Conservation (phyloP, 148 eudicot genomes). For the Beta vulgaris region DNA sequence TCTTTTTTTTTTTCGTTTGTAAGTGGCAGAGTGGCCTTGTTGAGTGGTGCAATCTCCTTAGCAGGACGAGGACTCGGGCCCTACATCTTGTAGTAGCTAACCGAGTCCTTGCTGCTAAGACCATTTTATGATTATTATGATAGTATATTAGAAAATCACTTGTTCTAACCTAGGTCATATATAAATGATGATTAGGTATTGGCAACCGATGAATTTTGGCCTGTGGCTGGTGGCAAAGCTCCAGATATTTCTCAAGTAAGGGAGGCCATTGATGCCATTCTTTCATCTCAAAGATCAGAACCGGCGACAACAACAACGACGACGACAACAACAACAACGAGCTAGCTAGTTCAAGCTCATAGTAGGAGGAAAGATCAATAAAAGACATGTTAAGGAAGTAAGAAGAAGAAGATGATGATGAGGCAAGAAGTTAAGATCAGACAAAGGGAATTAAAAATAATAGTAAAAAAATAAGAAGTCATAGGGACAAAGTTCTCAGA, state of each 20-base stretch:
- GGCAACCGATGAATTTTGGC: constrained; percentile 99
- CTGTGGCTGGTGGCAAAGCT: constrained; percentile 77
- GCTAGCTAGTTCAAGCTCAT: constrained; percentile 26
- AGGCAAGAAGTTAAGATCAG: not conserved
- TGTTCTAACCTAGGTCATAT: not conserved
- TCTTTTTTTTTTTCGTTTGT: no score
- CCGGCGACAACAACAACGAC: no score
- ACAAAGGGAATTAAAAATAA: constrained; percentile 30
- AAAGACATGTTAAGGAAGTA: not conserved
- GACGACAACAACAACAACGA: no score
- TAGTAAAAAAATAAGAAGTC: constrained; percentile 29
- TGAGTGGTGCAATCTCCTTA: no score
- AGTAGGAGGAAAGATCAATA: not conserved
- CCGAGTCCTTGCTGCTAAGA: no score
- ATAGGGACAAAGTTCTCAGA: constrained; percentile 32
- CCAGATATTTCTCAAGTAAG: constrained; percentile 83
- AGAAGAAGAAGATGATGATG: not conserved
- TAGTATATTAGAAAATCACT: no score
- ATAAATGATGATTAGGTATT: constrained; percentile 48
- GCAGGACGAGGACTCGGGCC: not conserved
- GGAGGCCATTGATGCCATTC: constrained; percentile 90
- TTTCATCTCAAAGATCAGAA: constrained; percentile 61
- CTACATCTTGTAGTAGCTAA: not conserved
- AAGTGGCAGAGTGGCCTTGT: constrained; percentile 1
- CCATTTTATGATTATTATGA: no score